These are phyloP conservation scores for Nemophila menziesii DNA, from an alignment of 257 asterid genomes.

Conservation along the genomic window DNA sequence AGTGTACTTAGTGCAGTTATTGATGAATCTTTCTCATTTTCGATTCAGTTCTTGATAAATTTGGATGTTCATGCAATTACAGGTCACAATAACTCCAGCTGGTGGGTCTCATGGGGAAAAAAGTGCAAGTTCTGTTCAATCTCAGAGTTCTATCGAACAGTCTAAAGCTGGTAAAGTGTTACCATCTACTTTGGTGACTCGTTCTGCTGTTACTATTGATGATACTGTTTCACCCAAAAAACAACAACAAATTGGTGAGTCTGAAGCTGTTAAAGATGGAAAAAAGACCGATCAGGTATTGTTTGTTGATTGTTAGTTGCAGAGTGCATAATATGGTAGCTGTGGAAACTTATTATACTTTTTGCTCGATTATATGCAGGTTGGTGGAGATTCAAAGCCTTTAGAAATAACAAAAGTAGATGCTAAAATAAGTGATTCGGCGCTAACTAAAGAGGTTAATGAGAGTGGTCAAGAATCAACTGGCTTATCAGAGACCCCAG, in stretches of 20 bases:
- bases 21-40: neutral
- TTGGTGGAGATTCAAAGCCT: constrained; percentile 23
- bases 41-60: neutral
- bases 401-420: constrained; percentile 19
- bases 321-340: constrained; percentile 3
- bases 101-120: constrained; percentile 38
- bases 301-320: constrained; percentile 13
- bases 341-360: constrained; percentile 10
- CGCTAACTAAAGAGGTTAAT: constrained; percentile 15
- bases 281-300: constrained; percentile 44
- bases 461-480: constrained; percentile 22
- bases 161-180: constrained; percentile 35
- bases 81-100: constrained; percentile 58
- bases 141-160: constrained; percentile 24
- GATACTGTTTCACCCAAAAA: constrained; percentile 20
- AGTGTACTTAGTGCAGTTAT: constrained; percentile 10
- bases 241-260: constrained; percentile 14
- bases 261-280: constrained; percentile 23
- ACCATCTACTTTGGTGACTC: constrained; percentile 16
- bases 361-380: constrained; percentile 29
- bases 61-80: neutral
- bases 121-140: constrained; percentile 29
- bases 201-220: constrained; percentile 16
- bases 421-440: constrained; percentile 12
- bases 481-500: constrained; percentile 17